phyloP scores from a whole-genome alignment of 805 yeast genomes.

The Suhomyces tanzawaensis region DNA sequence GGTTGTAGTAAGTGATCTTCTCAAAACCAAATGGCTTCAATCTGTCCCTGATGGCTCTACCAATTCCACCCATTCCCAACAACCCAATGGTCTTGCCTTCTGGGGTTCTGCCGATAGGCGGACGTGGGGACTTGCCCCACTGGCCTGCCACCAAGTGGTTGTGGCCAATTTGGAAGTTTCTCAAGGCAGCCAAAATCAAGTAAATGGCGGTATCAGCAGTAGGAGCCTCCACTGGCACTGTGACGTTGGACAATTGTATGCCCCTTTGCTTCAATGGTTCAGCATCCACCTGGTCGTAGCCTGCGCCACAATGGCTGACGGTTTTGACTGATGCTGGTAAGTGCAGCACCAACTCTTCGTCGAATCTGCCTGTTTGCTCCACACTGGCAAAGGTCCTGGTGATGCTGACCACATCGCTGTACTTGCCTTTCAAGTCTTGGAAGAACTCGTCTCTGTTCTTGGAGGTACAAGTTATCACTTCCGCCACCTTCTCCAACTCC shows the following conservation, averaged over 20 bases:
- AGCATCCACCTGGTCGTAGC: slow-evolving; percentile 70
- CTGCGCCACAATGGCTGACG: slow-evolving; percentile 69
- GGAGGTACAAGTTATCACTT: slow-evolving; percentile 38
- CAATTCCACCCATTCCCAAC: slow-evolving; percentile 88
- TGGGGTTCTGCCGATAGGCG: slow-evolving; percentile 71
- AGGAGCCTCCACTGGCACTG: slow-evolving; percentile 63
- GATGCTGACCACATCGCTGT: slow-evolving; percentile 41
- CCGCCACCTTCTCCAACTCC: slow-evolving; percentile 43
- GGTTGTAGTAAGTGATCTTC: slow-evolving; percentile 70
- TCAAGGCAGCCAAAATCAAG: slow-evolving; percentile 58
- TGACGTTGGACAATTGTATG: slow-evolving; percentile 67
- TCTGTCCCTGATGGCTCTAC: slow-evolving; percentile 72
- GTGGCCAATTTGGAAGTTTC: slow-evolving; percentile 66
- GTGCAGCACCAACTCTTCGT: slow-evolving; percentile 53
- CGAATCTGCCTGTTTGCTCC: slow-evolving; percentile 59
- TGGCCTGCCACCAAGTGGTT: slow-evolving; percentile 50
- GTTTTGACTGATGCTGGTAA: slow-evolving; percentile 55
- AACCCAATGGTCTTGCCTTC: slow-evolving; percentile 75
- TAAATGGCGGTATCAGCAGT: slow-evolving; percentile 72
- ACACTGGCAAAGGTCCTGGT: slow-evolving; percentile 56
- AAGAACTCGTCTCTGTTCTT: slow-evolving; percentile 39
- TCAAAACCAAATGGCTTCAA: slow-evolving; percentile 74
- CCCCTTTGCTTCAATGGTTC: slow-evolving; percentile 47
- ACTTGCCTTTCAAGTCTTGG: slow-evolving; percentile 42
- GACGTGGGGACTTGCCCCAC: slow-evolving; percentile 56